Percentiles rank a stretch among this genome's conserved stretches.
phyloP scores from a whole-genome alignment of 1,284 basidiomycete species.

The Ustilago cynodontis region DNA sequence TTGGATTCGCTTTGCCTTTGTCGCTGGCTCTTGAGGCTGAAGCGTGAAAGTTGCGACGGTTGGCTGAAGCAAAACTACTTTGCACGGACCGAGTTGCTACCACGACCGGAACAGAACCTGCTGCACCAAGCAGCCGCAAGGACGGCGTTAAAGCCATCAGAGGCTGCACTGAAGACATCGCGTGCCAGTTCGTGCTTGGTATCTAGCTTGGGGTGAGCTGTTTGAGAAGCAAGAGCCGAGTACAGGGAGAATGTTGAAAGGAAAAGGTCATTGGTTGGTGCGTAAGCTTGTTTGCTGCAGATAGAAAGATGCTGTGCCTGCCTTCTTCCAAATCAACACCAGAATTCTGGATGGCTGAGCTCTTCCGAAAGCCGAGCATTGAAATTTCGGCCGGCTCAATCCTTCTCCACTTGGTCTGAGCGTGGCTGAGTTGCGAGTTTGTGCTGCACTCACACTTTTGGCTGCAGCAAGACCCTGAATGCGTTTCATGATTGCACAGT shows the following conservation, averaged over 20 bases:
- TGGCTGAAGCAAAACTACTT: neutral
- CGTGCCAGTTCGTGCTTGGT: neutral
- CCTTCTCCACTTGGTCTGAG: slow-evolving; percentile 21
- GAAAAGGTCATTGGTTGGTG: slow-evolving; percentile 1
- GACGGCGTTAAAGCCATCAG: slow-evolving; percentile 16
- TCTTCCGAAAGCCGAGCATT: slow-evolving; percentile 29
- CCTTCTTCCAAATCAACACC: too few species aligned
- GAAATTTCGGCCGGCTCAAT: slow-evolving; percentile 28
- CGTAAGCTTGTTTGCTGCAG: neutral
- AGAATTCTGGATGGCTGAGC: too few species aligned
- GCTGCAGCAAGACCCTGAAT: slow-evolving; percentile 39
- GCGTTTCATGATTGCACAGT: neutral
- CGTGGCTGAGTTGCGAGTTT: slow-evolving; percentile 9
- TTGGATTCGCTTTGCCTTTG: slow-evolving; percentile 9
- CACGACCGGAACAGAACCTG: neutral
- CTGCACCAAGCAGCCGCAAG: slow-evolving; percentile 14
- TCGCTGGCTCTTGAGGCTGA: slow-evolving; percentile 6
- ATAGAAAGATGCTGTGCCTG: too few species aligned
- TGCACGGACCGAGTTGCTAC: slow-evolving; percentile 13
- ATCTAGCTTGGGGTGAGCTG: neutral
- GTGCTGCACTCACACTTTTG: neutral
- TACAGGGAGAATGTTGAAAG: neutral
- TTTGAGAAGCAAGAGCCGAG: neutral
- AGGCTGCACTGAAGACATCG: slow-evolving; percentile 6
- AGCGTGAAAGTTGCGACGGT: slow-evolving; percentile 7